Evolutionary conservation across 495 filamentous ascomycete species (phyloP).

Genomic region (Neurospora sp.): DNA sequence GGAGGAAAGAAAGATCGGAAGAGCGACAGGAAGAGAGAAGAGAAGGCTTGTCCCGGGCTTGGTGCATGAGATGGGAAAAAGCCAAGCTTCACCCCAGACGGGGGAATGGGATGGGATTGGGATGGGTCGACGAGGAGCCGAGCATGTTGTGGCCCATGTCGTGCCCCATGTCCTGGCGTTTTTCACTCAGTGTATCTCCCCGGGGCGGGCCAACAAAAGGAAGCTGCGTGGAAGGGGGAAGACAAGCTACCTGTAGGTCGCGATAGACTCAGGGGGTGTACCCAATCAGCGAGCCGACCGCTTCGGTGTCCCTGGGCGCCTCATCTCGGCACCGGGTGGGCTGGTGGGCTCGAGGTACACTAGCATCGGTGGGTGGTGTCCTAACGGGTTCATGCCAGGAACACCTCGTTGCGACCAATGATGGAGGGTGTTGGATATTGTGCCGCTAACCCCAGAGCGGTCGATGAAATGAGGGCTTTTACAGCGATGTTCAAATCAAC

Average conservation of each 20-base stretch:
- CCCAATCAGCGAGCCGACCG: conserved; percentile 9
- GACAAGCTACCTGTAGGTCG: conserved; percentile 9
- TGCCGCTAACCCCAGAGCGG: conserved; percentile 7
- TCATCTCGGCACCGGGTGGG: conserved; percentile 17
- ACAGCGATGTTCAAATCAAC: not conserved
- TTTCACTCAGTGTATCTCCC: not conserved
- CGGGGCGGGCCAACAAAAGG: conserved; percentile 2
- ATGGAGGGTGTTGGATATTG: conserved; percentile 3
- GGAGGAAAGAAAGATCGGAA: not conserved
- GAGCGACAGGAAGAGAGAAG: conserved; percentile 13
- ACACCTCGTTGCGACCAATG: conserved; percentile 11
- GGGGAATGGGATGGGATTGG: conserved; percentile 1
- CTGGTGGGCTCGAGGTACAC: conserved; percentile 3
- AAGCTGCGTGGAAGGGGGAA: not conserved
- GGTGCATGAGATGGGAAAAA: not conserved
- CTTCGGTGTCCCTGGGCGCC: conserved; percentile 3
- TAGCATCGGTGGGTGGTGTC: not conserved
- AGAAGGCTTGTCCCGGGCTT: not conserved
- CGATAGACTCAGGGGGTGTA: conserved; percentile 5
- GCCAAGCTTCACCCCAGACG: conserved; percentile 1
- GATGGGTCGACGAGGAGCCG: conserved; percentile 1
- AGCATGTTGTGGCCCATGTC: conserved; percentile 6
- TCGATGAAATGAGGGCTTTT: conserved; percentile 11
- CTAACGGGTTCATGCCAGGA: conserved; percentile 6
- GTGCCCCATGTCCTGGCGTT: conserved; percentile 6